Evolutionary conservation across 495 filamentous ascomycete genomes (phyloP).

Genomic region (Neurospora sp.): DNA sequence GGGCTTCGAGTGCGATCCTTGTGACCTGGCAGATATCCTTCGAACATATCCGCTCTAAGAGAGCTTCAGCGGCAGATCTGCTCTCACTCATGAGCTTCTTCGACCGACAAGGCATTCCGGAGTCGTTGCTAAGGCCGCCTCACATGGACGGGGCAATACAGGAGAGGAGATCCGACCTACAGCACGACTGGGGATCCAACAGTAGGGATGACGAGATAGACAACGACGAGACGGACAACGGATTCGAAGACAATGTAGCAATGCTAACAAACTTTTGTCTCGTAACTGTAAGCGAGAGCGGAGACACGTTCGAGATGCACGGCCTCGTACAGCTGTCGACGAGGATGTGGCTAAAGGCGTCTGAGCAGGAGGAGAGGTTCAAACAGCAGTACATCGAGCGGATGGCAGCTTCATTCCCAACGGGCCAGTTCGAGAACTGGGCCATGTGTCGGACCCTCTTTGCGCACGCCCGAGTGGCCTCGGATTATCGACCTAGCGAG

Average conservation of each 20-base stretch:
- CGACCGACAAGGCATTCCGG: constrained; percentile 32
- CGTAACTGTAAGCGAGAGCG: too few species aligned
- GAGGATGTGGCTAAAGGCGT: not conserved
- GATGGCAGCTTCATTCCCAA: constrained; percentile 31
- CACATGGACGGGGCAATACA: too few species aligned
- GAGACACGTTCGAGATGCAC: too few species aligned
- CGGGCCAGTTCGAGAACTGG: constrained; percentile 26
- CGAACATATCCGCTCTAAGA: constrained; percentile 11
- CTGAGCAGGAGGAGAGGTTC: constrained; percentile 27
- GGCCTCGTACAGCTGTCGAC: not conserved
- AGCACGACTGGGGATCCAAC: too few species aligned
- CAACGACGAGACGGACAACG: too few species aligned
- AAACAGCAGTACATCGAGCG: constrained; percentile 14
- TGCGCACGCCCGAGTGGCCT: constrained; percentile 7
- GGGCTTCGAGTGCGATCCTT: constrained; percentile 6
- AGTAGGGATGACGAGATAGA: too few species aligned
- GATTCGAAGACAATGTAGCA: too few species aligned
- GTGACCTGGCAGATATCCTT: constrained; percentile 29
- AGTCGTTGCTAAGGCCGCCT: too few species aligned
- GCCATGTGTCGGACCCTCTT: constrained; percentile 16
- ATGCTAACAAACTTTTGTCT: too few species aligned
- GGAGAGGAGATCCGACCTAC: too few species aligned
- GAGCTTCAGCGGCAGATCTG: constrained; percentile 22
- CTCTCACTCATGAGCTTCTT: constrained; percentile 37
- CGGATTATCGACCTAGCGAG: constrained; percentile 7